Conservation (phyloP, 2,329 filamentous ascomycete species). For the Lasiodiplodia sp. region DNA sequence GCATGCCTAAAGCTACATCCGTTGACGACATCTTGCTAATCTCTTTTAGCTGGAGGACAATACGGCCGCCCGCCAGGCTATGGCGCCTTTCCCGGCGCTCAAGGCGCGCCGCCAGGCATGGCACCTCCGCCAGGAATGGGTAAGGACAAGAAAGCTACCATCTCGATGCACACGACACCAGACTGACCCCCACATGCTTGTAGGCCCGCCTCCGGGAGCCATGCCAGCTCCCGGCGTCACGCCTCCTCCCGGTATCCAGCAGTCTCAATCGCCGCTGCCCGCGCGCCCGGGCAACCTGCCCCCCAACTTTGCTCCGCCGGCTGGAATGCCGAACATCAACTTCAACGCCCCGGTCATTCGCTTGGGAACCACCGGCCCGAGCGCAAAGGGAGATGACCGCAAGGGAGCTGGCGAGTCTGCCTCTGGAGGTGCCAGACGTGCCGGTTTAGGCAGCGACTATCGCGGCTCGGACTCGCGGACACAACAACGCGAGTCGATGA, state of each 20-base stretch:
- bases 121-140: constrained; percentile 83
- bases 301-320: constrained; percentile 83
- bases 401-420: constrained; percentile 52
- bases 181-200: constrained; percentile 5
- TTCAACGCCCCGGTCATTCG: constrained; percentile 97
- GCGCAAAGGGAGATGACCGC: constrained; percentile 57
- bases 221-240: constrained; percentile 76
- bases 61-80: constrained; percentile 81
- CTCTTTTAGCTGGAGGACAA: constrained; percentile 56
- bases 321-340: constrained; percentile 97
- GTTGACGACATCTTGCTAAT: constrained; percentile 34
- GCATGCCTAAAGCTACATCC: constrained; percentile 13
- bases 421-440: constrained; percentile 40
- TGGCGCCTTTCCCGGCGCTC: constrained; percentile 70
- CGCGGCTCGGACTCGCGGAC: constrained; percentile 71
- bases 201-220: constrained; percentile 75
- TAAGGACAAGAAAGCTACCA: constrained; percentile 53
- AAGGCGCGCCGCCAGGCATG: constrained; percentile 68
- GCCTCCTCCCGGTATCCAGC: constrained; percentile 79
- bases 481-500: constrained; percentile 71
- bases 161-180: background rate
- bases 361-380: constrained; percentile 75
- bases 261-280: constrained; percentile 75
- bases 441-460: constrained; percentile 63
- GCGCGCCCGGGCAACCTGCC: constrained; percentile 83